Evolutionary conservation across 805 yeast genomes (phyloP).

Genomic region (Yamadazyma sp.): DNA sequence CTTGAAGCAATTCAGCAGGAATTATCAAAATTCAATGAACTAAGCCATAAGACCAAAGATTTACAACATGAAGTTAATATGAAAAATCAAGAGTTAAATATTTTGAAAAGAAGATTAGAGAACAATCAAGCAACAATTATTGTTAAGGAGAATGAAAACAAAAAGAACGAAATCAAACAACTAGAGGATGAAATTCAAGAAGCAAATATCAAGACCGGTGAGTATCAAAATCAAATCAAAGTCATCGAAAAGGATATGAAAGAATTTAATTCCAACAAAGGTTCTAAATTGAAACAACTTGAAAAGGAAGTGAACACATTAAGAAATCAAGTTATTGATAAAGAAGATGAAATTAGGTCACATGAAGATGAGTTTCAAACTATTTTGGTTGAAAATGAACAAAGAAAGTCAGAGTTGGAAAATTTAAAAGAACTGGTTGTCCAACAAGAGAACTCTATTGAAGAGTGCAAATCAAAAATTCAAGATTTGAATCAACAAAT

Average conservation of each 20-base stretch:
- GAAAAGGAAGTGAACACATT: constrained; percentile 46
- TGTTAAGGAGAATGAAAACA: constrained; percentile 47
- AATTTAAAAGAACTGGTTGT: constrained; percentile 41
- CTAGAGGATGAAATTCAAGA: constrained; percentile 38
- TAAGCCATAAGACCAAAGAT: constrained; percentile 48
- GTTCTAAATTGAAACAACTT: constrained; percentile 69
- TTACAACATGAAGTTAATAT: constrained; percentile 58
- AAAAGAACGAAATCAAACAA: constrained; percentile 42
- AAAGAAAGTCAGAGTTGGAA: constrained; percentile 53
- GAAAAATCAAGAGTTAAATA: constrained; percentile 55
- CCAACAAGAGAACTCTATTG: constrained; percentile 23
- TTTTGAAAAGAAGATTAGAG: constrained; percentile 52
- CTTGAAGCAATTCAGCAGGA: constrained; percentile 38
- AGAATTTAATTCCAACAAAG: constrained; percentile 78
- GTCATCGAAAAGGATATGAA: constrained; percentile 70
- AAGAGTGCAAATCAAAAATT: constrained; percentile 21
- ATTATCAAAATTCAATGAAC: constrained; percentile 38
- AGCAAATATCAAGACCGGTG: constrained; percentile 27
- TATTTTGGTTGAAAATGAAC: constrained; percentile 69
- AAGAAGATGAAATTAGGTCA: constrained; percentile 41
- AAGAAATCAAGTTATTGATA: constrained; percentile 30
- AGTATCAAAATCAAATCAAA: constrained; percentile 42
- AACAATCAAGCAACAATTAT: constrained; percentile 56
- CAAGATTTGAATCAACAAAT: constrained; percentile 19
- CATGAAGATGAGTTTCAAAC: constrained; percentile 57